Conservation (phyloP, 2,329 filamentous ascomycete species). For the Didymella lethalis region DNA sequence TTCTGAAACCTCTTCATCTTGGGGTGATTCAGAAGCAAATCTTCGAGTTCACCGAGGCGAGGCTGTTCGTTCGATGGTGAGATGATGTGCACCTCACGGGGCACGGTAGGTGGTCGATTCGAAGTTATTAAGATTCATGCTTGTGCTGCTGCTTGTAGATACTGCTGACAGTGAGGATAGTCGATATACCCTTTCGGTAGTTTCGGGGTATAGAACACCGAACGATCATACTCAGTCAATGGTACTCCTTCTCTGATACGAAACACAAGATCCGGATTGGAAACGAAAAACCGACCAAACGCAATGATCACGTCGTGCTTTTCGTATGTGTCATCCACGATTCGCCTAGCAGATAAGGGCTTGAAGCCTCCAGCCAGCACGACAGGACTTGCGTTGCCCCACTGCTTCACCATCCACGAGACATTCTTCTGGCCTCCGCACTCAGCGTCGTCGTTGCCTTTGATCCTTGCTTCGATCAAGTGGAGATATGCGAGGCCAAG, state of each 20-base stretch:
- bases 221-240: conserved; percentile 52
- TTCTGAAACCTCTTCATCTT: neutral
- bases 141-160: conserved; percentile 5
- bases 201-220: conserved; percentile 23
- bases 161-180: conserved; percentile 23
- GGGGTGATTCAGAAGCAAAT: neutral
- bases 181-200: conserved; percentile 25
- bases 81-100: neutral
- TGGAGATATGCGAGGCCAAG: conserved; percentile 4
- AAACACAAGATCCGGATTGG: conserved; percentile 57
- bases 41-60: neutral
- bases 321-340: conserved; percentile 49
- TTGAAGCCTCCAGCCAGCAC: conserved; percentile 53
- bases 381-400: conserved; percentile 33
- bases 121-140: neutral
- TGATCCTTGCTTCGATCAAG: conserved; percentile 17
- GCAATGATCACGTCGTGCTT: conserved; percentile 43
- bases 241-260: conserved; percentile 51
- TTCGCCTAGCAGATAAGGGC: conserved; percentile 42
- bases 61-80: neutral
- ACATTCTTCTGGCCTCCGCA: conserved; percentile 26
- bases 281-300: conserved; percentile 57
- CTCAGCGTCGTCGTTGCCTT: conserved; percentile 23
- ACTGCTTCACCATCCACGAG: conserved; percentile 23
- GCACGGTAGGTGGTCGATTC: neutral